Base-by-base conservation (phyloP, 768 basidiomycete genomes). In the Suillus subaureus region DNA sequence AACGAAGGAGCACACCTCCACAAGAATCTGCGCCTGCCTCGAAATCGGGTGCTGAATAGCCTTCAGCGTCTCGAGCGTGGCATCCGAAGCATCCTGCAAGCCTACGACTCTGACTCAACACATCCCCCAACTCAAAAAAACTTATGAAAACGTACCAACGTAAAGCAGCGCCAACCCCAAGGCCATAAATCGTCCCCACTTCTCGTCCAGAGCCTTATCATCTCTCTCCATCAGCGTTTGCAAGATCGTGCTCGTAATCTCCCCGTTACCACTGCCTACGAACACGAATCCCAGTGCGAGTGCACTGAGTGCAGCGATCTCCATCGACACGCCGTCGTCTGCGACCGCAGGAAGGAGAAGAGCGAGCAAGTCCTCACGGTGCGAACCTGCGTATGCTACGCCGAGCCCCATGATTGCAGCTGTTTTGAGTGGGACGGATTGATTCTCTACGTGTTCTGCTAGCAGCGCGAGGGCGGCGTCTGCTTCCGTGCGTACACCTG, bases 251-350 rank as follows among this genome's bases (percentile, higher is more conserved):
- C 88, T 87, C 9, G 94, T 91, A 18, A 97, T 89, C 68, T 99
- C 97, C 6, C 96, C 96, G 69, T 98, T 92, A 58, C 90, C 94
- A 72, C 95, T 96, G 21, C 97, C 97, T 28, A 97, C 96, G 71
- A 94, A 97, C 62, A 98, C 89, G 78, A 98, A 97, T 1, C 97
- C 97, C 12, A 98, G 85, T 0, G 97, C 89, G 18, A 99, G 82
- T 0, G 96, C 89, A 21, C 96, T 88, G 64, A 97, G 82, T 54
- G 92, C 86, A 3, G 89, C 89, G 51, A 99, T 88, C 77, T 99
- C 97, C 89, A 95, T 97, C 23, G 91, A 89, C 40, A 89, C 80
- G 5, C 81, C 78, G 31, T 96, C 94, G 70, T 99, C 97, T 8
- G 87, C 85, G 33, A 97, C 85, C 45, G 87, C 84, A 0, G 94